Evolutionary conservation across 2,329 filamentous ascomycete species (phyloP), one percentile per base, ranked within the genome.

Genomic region (Alternaria sp.): DNA sequence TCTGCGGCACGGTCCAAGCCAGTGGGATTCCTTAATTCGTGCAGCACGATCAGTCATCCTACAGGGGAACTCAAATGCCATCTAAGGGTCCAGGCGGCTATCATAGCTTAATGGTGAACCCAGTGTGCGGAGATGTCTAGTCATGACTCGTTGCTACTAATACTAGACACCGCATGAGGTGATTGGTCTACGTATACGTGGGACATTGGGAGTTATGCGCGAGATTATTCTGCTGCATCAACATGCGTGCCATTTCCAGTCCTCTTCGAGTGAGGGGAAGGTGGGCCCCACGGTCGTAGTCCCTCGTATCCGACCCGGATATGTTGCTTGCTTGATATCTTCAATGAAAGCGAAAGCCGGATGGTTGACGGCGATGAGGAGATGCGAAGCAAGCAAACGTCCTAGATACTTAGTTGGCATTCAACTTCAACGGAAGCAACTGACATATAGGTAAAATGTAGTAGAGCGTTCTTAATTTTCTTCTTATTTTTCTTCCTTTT

Each of bases 381-480:
- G 49, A 2, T 17, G 62, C 63, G 31, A 70, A 63, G 51, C 54
- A 67, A 2, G 66, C 66, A 45, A 67, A 69, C 8, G 62, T 61
- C 2, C 67, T 70, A 24, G 24, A 14, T 26, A 31, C 23, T 52
- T 33, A 51, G 23, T 26, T 29, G 9, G 9, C n/a, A 58, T 63
- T 57, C 11, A 2, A 10, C 11, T n/a, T 48, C 9, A 23, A 23
- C 26, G 17, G 34, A n/a, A 40, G 42, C 36, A 54, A 14, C 31
- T 9, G 11, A 2, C 34, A 4, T 54, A 71, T 61, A 61, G 63
- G 26, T 59, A 69, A 7, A 69, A 50, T n/a, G 59, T 65, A 17
- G 34, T 69, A 69, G 33, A 70, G 62, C 11, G 68, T 68, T 34
- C 68, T 66, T 61, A 68, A 69, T 37, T 65, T 68, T 14, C 65